Evolutionary conservation across 371 early-diverging fungal species (phyloP).

Genomic region (Syncephalis fuscata): DNA sequence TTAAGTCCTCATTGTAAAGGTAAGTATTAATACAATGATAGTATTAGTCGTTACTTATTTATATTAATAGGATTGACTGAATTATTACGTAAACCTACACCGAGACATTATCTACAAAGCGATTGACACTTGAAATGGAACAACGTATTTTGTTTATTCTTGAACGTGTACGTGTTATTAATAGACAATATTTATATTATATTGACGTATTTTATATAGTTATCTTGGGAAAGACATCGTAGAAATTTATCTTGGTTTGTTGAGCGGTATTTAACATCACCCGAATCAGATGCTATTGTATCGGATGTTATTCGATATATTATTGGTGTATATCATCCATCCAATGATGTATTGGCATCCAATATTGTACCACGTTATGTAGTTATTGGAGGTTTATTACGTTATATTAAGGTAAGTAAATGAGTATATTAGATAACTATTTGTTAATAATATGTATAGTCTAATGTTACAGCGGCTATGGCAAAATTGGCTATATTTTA

Average conservation of each 20-base stretch:
- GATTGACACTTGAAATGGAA: conserved; percentile 62
- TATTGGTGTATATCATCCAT: conserved; percentile 58
- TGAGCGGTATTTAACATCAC: conserved; percentile 33
- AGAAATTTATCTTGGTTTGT: conserved; percentile 50
- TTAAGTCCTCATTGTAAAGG: conserved; percentile 36
- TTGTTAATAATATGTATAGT: conserved; percentile 6
- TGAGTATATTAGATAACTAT: not conserved
- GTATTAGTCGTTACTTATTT: conserved; percentile 1
- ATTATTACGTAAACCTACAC: conserved; percentile 38
- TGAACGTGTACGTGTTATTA: conserved; percentile 25
- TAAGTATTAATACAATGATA: conserved; percentile 1
- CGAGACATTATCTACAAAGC: conserved; percentile 32
- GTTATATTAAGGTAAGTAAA: conserved; percentile 29
- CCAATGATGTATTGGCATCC: conserved; percentile 55
- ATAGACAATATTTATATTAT: not conserved
- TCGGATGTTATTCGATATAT: conserved; percentile 62
- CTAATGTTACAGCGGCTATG: conserved; percentile 37
- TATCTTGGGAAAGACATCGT: conserved; percentile 25
- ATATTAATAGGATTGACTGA: conserved; percentile 18
- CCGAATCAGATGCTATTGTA: conserved; percentile 39
- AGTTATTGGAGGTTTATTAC: conserved; percentile 40
- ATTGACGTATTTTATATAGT: conserved; percentile 11
- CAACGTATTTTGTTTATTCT: conserved; percentile 43
- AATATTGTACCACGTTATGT: conserved; percentile 61
- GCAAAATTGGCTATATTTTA: conserved; percentile 53